phyloP scores from a whole-genome alignment of 176 grass and related monocot genomes.

The Ananas comosus region DNA sequence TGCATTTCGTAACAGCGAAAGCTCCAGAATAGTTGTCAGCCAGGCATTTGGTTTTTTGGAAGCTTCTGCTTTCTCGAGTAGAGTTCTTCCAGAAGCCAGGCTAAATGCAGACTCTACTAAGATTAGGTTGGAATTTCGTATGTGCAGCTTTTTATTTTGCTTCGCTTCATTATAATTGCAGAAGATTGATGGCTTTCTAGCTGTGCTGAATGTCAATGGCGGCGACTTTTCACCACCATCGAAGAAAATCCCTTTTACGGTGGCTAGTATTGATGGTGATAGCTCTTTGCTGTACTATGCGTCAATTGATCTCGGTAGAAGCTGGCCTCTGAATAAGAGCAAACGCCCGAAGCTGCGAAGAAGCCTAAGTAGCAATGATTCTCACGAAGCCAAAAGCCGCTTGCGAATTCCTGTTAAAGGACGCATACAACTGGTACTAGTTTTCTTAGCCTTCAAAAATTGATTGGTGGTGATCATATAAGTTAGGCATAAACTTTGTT shows the following conservation, averaged over 20 bases:
- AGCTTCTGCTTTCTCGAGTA: no score
- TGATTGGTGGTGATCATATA: background rate
- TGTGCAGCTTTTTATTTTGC: background rate
- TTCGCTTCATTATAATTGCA: slow-evolving; percentile 20
- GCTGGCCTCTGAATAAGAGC: slow-evolving; percentile 38
- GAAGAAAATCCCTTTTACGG: slow-evolving; percentile 83
- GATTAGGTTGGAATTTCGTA: background rate
- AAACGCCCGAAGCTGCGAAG: slow-evolving; percentile 30
- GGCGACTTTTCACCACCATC: slow-evolving; percentile 76
- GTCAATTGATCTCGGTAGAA: slow-evolving; percentile 61
- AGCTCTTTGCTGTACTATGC: slow-evolving; percentile 83
- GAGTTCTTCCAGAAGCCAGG: no score
- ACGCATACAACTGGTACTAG: slow-evolving; percentile 75
- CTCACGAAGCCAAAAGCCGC: slow-evolving; percentile 55
- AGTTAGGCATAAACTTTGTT: background rate
- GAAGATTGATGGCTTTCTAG: slow-evolving; percentile 92
- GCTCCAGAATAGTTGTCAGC: no score
- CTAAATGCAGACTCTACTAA: no score
- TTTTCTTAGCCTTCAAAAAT: slow-evolving; percentile 22
- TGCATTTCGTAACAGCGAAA: no score
- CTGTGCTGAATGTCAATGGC: slow-evolving; percentile 74
- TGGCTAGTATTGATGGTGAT: slow-evolving; percentile 76
- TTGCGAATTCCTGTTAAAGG: slow-evolving; percentile 86
- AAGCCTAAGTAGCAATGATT: slow-evolving; percentile 36
- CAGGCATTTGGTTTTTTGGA: no score